Conservation (phyloP, 805 yeast genomes). For the Yarrowia bubula region DNA sequence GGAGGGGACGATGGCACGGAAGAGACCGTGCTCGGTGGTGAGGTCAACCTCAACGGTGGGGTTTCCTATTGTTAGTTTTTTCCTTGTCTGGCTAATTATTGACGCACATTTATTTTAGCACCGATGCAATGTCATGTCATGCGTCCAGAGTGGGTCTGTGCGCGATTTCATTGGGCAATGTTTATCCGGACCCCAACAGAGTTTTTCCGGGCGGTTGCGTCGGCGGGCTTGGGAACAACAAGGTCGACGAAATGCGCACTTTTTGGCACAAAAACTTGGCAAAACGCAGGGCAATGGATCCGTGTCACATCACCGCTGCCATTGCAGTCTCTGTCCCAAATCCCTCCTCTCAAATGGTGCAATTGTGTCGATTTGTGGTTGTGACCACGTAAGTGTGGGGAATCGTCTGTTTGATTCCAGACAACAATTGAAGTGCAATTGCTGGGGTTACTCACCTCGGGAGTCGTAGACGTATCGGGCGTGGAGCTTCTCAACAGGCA, state of each 20-base stretch:
- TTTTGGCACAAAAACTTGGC: background rate
- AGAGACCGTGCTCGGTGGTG: constrained; percentile 85
- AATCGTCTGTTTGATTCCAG: background rate
- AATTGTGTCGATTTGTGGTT: background rate
- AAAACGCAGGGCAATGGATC: background rate
- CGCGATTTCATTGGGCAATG: constrained; percentile 17
- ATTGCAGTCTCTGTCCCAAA: background rate
- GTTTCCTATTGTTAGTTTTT: constrained; percentile 47
- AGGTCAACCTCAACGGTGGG: constrained; percentile 99
- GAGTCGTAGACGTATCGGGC: constrained; percentile 99
- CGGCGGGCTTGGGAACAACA: background rate
- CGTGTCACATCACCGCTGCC: too few relatives aligned
- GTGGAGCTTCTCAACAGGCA: constrained; percentile 84
- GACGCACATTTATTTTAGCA: background rate
- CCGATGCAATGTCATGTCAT: constrained; percentile 12
- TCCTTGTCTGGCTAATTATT: background rate
- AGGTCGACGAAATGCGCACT: background rate
- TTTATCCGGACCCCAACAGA: constrained; percentile 25
- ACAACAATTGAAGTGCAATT: background rate
- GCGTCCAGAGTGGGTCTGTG: constrained; percentile 1
- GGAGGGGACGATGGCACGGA: constrained; percentile 98
- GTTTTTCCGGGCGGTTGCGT: constrained; percentile 4
- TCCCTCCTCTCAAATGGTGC: background rate
- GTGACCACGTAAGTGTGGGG: constrained; percentile 8
- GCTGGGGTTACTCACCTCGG: constrained; percentile 59